Base-by-base conservation (phyloP, 148 eudicot species). In the Salicornia ramosissima region DNA sequence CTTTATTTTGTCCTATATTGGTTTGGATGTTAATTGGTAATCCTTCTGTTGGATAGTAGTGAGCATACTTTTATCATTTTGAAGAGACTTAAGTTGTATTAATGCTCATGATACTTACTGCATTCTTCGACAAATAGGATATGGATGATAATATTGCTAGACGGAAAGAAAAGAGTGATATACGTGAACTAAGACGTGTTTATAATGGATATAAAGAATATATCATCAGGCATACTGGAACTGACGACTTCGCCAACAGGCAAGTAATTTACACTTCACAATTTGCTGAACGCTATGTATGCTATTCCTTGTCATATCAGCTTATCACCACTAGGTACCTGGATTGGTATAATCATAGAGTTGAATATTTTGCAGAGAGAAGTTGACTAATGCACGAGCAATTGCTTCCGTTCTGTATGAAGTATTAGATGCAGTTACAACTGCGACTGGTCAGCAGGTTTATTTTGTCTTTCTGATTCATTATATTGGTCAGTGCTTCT, bases 161-260 rank as follows among this genome's bases (percentile, higher is more conserved):
- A 70, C 82, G 99, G 79, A 90, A 80, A 77, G 96, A 87, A 78
- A 87, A 80, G 81, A 91, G 91, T 78, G 97, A 88, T 67, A 71
- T 94, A 68, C 96, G 93, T 71, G 99, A 94, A 80, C 88, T 94
- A 31, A 78, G 84, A 65, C 97, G 91, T 73, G 97, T 91, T 74
- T 87, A 80, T 76, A 83, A 76, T 11, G 77, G 77, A 59, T 94
- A 90, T 68, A 78, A 80, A 75, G 81, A 84, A 58, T 90, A 84
- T 77, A 84, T 88, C 51, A 80, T 76, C 80, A 81, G 83, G 67
- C 88, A 90, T 69, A 86, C 85, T 54, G 90, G 83, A 81, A 85
- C 83, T 42, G 79, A 79, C 77, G 81, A 82, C 79, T 79, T 81
- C 74, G 83, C 88, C 51, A 80, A 83, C 77, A 88, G 96, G 99